phyloP scores from a whole-genome alignment of 2,329 filamentous ascomycete species.

The Diaporthe aspalathi region DNA sequence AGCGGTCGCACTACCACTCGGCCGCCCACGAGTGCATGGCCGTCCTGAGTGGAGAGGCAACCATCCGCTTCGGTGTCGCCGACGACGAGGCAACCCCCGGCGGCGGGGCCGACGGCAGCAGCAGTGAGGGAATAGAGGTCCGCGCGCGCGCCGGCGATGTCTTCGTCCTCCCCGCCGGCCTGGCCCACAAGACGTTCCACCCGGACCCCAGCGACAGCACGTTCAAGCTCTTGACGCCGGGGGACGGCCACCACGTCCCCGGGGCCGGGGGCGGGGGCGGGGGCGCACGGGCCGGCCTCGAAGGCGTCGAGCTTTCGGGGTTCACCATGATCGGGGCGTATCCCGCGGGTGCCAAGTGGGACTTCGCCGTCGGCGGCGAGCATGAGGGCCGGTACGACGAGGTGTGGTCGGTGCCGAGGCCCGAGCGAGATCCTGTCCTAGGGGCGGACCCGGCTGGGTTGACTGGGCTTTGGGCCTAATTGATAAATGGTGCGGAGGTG shows the following conservation, averaged over 20 bases:
- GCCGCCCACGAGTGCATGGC: constrained; percentile 67
- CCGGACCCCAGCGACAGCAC: constrained; percentile 48
- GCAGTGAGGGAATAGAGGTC: constrained; percentile 60
- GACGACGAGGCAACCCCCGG: constrained; percentile 53
- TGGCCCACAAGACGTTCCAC: constrained; percentile 64
- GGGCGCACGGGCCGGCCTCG: constrained; percentile 47
- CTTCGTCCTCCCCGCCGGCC: constrained; percentile 67
- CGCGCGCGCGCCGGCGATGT: constrained; percentile 64
- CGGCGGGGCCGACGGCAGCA: constrained; percentile 57
- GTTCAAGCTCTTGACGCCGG: constrained; percentile 57
- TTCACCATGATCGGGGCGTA: constrained; percentile 71
- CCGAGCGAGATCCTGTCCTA: constrained; percentile 60
- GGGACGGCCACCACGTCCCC: constrained; percentile 52
- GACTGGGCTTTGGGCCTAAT: constrained; percentile 34
- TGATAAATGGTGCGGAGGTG: background rate
- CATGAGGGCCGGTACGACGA: constrained; percentile 51
- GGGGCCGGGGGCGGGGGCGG: constrained; percentile 44
- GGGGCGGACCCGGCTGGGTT: constrained; percentile 45
- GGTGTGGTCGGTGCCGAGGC: constrained; percentile 59
- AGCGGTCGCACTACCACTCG: constrained; percentile 68
- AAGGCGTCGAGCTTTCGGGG: constrained; percentile 51
- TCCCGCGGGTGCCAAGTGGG: constrained; percentile 59
- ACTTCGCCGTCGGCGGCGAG: constrained; percentile 60
- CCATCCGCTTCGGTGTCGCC: constrained; percentile 65
- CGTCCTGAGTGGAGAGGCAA: constrained; percentile 62